Percentiles rank a stretch among this genome's conserved stretches.
phyloP scores from a whole-genome alignment of 805 yeast species.

The Candida fluviatilis region DNA sequence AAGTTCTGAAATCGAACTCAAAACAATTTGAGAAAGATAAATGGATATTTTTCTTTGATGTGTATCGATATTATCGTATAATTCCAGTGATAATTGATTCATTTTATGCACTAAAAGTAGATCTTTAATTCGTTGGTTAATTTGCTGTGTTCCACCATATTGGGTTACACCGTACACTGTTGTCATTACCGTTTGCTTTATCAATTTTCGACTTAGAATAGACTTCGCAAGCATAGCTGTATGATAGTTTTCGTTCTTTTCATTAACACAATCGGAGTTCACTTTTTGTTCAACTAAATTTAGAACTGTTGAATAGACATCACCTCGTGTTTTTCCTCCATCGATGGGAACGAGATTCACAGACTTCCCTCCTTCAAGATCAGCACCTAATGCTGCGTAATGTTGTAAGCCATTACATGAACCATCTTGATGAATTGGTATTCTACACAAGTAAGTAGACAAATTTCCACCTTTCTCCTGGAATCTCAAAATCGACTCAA shows the following conservation, averaged over 20 bases:
- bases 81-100: not conserved
- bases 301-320: conserved; percentile 32
- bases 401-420: conserved; percentile 46
- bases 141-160: conserved; percentile 33
- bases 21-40: conserved; percentile 18
- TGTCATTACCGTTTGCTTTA: conserved; percentile 44
- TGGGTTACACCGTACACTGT: conserved; percentile 42
- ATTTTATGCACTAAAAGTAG: conserved; percentile 10
- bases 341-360: conserved; percentile 29
- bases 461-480: conserved; percentile 14
- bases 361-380: conserved; percentile 32
- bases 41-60: conserved; percentile 6
- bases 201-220: conserved; percentile 25
- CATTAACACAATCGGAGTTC: conserved; percentile 2
- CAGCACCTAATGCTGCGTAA: conserved; percentile 40
- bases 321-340: conserved; percentile 16
- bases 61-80: not conserved
- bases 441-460: conserved; percentile 20
- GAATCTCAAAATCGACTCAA: conserved; percentile 15
- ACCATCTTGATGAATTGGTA: conserved; percentile 42
- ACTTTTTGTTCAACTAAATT: conserved; percentile 16
- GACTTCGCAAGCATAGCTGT: conserved; percentile 13
- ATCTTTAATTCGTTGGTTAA: conserved; percentile 20
- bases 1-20: conserved; percentile 23
- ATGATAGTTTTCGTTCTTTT: conserved; percentile 3